A percentile compares a stretch with the other conserved stretches of the same genome.
Conservation (phyloP, 1,284 basidiomycete species). For the Leccinum insolens region DNA sequence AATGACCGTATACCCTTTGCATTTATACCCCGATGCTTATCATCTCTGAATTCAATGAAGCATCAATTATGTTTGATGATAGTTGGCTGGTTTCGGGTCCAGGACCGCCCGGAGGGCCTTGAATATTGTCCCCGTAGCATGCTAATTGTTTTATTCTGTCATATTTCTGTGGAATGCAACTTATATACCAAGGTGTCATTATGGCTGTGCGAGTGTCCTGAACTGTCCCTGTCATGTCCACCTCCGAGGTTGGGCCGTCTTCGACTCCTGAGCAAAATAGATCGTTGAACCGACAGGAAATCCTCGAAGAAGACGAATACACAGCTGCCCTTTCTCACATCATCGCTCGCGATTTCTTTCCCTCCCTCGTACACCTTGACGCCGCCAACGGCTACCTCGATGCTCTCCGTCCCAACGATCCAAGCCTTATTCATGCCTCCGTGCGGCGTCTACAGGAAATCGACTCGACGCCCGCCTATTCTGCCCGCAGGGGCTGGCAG, state of each 20-base stretch:
- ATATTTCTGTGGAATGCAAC: slow-evolving; percentile 12
- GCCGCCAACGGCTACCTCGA: slow-evolving; percentile 86
- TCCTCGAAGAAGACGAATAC: slow-evolving; percentile 97
- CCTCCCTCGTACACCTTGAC: slow-evolving; percentile 84
- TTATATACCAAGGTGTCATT: background rate
- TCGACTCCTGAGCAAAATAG: slow-evolving; percentile 25
- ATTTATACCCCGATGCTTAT: background rate
- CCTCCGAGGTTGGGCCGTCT: slow-evolving; percentile 25
- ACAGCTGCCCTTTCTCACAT: slow-evolving; percentile 90
- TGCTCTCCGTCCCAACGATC: slow-evolving; percentile 74
- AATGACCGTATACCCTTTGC: too few relatives aligned
- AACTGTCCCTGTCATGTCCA: slow-evolving; percentile 25
- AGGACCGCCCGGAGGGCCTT: background rate
- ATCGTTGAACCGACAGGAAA: slow-evolving; percentile 70
- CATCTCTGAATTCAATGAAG: background rate
- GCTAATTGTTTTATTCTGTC: slow-evolving; percentile 22
- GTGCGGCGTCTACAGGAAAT: slow-evolving; percentile 74
- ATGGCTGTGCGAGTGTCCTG: slow-evolving; percentile 22
- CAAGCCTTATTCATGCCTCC: slow-evolving; percentile 70
- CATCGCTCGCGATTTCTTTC: slow-evolving; percentile 98
- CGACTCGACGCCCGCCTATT: slow-evolving; percentile 47
- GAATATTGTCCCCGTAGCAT: slow-evolving; percentile 16
- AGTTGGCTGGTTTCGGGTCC: background rate
- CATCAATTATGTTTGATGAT: background rate
- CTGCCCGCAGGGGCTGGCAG: slow-evolving; percentile 43